Conservation (phyloP, 768 basidiomycete species). For the Serpula lacrymans region DNA sequence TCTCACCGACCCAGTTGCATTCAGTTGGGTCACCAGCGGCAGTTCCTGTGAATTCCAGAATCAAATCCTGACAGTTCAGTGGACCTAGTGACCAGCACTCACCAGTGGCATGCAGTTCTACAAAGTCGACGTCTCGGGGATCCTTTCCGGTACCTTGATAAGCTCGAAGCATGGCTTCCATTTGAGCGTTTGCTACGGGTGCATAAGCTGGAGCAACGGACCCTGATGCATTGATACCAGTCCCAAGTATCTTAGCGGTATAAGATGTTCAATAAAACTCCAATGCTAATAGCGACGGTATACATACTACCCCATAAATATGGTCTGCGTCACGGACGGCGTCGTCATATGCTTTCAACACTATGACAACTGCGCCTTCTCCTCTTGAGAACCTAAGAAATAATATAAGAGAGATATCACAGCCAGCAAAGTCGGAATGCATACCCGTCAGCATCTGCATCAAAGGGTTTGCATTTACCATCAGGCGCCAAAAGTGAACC, state of each 20-base stretch:
- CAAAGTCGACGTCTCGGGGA: slow-evolving; percentile 39
- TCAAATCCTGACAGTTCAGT: not conserved
- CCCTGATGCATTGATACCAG: slow-evolving; percentile 35
- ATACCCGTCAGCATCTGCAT: slow-evolving; percentile 40
- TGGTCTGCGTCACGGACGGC: slow-evolving; percentile 36
- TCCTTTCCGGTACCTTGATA: slow-evolving; percentile 24
- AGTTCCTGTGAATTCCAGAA: slow-evolving; percentile 23
- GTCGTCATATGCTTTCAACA: slow-evolving; percentile 34
- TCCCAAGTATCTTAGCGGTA: slow-evolving; percentile 37
- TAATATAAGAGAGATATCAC: not conserved
- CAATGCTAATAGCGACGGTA: no score
- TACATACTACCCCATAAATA: slow-evolving; percentile 34
- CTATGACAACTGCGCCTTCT: slow-evolving; percentile 35
- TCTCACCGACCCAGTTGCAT: slow-evolving; percentile 38
- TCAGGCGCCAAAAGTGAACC: slow-evolving; percentile 33
- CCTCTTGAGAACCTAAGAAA: slow-evolving; percentile 32
- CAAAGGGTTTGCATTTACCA: slow-evolving; percentile 43
- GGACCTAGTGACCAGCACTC: not conserved
- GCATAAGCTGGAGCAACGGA: slow-evolving; percentile 32
- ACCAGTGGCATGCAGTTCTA: slow-evolving; percentile 44
- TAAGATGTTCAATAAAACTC: no score
- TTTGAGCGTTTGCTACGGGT: slow-evolving; percentile 35
- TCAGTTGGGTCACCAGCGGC: slow-evolving; percentile 41
- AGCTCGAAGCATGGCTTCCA: slow-evolving; percentile 33
- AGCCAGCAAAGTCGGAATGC: slow-evolving; percentile 7